A percentile compares a stretch with the other conserved stretches of the same genome.
Evolutionary conservation across 768 basidiomycete species (phyloP).

Genomic region (Cystoderma amianthinum): DNA sequence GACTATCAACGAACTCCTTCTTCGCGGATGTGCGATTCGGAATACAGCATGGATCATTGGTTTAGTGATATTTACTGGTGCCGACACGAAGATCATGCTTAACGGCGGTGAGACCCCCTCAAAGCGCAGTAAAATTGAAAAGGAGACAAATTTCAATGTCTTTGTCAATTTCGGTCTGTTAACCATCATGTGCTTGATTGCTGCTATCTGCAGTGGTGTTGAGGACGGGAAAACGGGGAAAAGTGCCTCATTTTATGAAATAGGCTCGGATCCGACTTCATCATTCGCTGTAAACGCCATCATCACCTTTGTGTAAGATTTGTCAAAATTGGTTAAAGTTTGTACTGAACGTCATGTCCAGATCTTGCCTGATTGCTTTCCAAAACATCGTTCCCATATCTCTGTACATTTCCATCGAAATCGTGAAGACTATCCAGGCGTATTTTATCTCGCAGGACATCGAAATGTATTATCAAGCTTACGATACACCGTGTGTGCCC

Average conservation of each 20-base stretch:
- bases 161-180: slow-evolving; percentile 87
- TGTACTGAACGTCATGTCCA: no score
- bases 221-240: slow-evolving; percentile 53
- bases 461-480: slow-evolving; percentile 91
- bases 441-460: slow-evolving; percentile 94
- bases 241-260: slow-evolving; percentile 71
- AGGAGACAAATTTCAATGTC: slow-evolving; percentile 98
- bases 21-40: slow-evolving; percentile 85
- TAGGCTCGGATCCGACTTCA: slow-evolving; percentile 51
- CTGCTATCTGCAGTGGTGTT: slow-evolving; percentile 72
- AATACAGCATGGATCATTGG: slow-evolving; percentile 94
- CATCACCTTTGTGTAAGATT: slow-evolving; percentile 79
- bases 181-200: slow-evolving; percentile 65
- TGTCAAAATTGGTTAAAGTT: no score
- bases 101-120: slow-evolving; percentile 92
- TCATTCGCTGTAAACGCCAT: slow-evolving; percentile 66
- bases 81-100: slow-evolving; percentile 88
- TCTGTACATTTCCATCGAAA: slow-evolving; percentile 95
- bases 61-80: slow-evolving; percentile 89
- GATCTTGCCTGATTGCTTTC: slow-evolving; percentile 91
- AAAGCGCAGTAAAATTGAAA: slow-evolving; percentile 97
- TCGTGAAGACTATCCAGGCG: slow-evolving; percentile 96
- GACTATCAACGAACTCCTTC: slow-evolving; percentile 87
- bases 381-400: slow-evolving; percentile 97
- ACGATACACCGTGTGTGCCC: slow-evolving; percentile 84